Evolutionary conservation across 345 rosid genomes (phyloP).

Genomic region (Hypericum androsaemum): DNA sequence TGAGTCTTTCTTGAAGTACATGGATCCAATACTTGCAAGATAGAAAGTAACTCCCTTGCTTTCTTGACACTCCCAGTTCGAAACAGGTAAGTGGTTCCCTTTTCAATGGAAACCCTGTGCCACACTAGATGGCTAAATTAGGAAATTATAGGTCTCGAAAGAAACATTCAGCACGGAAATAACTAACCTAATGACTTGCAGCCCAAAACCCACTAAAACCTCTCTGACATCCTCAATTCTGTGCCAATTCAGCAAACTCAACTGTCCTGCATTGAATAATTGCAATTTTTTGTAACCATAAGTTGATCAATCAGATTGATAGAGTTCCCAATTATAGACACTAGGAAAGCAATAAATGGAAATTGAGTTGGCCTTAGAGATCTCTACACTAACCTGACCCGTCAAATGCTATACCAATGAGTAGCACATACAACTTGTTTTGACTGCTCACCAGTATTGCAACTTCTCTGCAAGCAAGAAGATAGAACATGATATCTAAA

Average conservation of each 20-base stretch:
- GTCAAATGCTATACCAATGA: slow-evolving; percentile 44
- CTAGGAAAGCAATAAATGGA: slow-evolving; percentile 12
- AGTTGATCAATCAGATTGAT: slow-evolving; percentile 11
- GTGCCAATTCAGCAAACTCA: slow-evolving; percentile 58
- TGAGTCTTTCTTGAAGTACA: slow-evolving; percentile 24
- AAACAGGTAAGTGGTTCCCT: slow-evolving; percentile 49
- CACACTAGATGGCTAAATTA: background rate
- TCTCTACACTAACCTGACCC: slow-evolving; percentile 55
- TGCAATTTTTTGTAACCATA: slow-evolving; percentile 13
- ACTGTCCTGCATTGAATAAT: slow-evolving; percentile 15
- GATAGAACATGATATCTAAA: background rate
- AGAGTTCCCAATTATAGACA: slow-evolving; percentile 8
- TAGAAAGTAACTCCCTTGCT: slow-evolving; percentile 51
- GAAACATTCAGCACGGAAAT: slow-evolving; percentile 14
- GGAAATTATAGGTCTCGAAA: slow-evolving; percentile 15
- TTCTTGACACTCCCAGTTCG: slow-evolving; percentile 56
- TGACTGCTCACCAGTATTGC: slow-evolving; percentile 58
- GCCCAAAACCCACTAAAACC: slow-evolving; percentile 66
- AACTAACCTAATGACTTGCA: slow-evolving; percentile 80
- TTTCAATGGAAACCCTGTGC: slow-evolving; percentile 46
- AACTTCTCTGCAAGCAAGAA: slow-evolving; percentile 54
- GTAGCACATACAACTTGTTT: slow-evolving; percentile 57
- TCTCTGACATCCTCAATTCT: slow-evolving; percentile 59
- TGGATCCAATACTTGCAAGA: slow-evolving; percentile 38
- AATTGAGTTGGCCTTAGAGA: slow-evolving; percentile 13